Conservation (phyloP, 257 asterid genomes). For the Salvia hispanica region DNA sequence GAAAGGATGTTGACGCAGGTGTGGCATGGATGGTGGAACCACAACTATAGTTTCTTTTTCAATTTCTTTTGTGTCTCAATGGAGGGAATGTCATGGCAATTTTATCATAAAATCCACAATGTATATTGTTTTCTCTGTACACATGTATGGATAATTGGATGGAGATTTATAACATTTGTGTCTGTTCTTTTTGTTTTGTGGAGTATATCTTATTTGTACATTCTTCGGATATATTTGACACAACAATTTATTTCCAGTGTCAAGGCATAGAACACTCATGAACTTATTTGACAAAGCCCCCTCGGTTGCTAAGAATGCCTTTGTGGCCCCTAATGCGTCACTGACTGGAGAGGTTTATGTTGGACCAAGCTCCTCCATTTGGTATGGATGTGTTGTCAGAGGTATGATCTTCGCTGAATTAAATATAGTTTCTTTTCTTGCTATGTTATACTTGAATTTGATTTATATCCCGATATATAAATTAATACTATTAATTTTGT, state of each 20-base stretch:
- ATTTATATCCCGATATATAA: neutral
- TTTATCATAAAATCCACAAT: neutral
- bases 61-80: neutral
- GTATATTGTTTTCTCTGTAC: neutral
- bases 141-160: constrained; percentile 5
- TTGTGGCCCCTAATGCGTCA: constrained; percentile 95
- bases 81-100: neutral
- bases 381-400: constrained; percentile 95
- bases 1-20: neutral
- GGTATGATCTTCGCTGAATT: constrained; percentile 48
- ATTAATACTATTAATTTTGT: neutral
- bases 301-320: constrained; percentile 65
- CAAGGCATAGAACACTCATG: constrained; percentile 91
- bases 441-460: constrained; percentile 18
- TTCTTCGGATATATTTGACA: constrained; percentile 5
- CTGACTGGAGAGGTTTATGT: constrained; percentile 74
- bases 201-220: neutral
- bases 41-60: neutral
- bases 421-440: constrained; percentile 25
- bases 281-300: constrained; percentile 83
- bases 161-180: neutral
- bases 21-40: neutral
- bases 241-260: constrained; percentile 46
- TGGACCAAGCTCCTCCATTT: constrained; percentile 76
- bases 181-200: constrained; percentile 9